These are phyloP conservation scores for Chenopodium formosanum DNA, from an alignment of 148 eudicot species.

Conservation along the genomic window DNA sequence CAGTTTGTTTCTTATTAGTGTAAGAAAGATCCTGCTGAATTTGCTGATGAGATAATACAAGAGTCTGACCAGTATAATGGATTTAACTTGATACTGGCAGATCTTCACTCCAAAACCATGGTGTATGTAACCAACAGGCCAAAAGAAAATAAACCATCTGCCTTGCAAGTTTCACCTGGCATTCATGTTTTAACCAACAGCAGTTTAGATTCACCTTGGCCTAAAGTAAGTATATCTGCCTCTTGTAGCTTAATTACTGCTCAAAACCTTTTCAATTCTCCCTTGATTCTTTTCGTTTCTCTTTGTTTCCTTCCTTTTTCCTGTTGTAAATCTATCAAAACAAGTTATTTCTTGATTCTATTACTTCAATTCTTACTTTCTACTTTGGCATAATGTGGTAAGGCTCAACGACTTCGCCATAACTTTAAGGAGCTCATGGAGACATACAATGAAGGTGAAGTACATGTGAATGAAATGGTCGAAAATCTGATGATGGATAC, in stretches of 20 bases:
- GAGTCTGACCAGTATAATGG: conserved; percentile 69
- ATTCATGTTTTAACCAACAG: conserved; percentile 81
- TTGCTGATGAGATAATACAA: conserved; percentile 53
- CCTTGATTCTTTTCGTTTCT: neutral
- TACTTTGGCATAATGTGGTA: neutral
- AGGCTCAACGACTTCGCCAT: conserved; percentile 58
- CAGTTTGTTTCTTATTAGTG: conserved; percentile 40
- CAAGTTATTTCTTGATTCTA: neutral
- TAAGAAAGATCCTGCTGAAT: conserved; percentile 55
- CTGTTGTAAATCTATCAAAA: neutral
- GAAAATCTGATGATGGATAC: conserved; percentile 65
- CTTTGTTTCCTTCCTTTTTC: neutral
- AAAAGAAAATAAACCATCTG: conserved; percentile 36
- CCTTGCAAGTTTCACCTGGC: conserved; percentile 58
- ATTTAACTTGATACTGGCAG: conserved; percentile 66
- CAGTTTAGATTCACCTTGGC: conserved; percentile 77
- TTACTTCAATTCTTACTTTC: neutral
- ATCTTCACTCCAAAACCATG: conserved; percentile 60
- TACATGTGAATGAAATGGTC: conserved; percentile 43
- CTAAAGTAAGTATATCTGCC: conserved; percentile 46
- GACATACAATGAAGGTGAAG: conserved; percentile 32
- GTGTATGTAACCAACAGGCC: conserved; percentile 79
- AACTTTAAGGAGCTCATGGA: conserved; percentile 48
- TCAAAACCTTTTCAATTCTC: neutral
- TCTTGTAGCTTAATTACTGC: conserved; percentile 1